Base-by-base conservation (phyloP, 305 asterid genomes). In the Fraxinus floribunda region DNA sequence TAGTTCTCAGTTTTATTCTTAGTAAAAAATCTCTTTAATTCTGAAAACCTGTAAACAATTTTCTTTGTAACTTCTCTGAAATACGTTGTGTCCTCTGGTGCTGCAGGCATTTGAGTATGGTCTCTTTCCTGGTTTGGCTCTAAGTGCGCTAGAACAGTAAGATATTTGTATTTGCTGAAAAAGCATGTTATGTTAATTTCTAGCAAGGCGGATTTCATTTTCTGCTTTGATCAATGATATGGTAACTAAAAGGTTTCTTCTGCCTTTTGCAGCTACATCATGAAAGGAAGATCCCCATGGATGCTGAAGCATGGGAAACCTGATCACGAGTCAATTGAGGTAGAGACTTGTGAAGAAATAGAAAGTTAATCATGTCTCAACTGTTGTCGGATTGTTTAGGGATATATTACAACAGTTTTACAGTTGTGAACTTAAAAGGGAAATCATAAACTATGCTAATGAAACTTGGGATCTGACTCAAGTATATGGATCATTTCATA, bases 91-190 rank as follows among this genome's bases (percentile, higher is more conserved):
- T 79, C 68, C 78, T 38, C 46, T 60, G 22, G 75, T 79, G 60
- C 82, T 89, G 85, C 94, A 96, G 99, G 98, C 97, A 86, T 96
- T 96, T 83, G 94, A 96, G 60, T 91, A 91, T 85, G 99, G 99
- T 36, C 97, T 96, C 44, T 88, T 88, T 77, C 95, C 98, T 85
- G 99, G 99, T 77, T 82, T 96, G 88, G 97, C 91, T 80, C 86
- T 96, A 77, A 91, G 97, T 86, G 98, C 90, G 39, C 29, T 94
- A 75, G 98, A 96, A 90, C 94, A 89, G 99, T 96, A 94, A 90
- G 98, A 82, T 80, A 39, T 76, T 60, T 44, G 6, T 24, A 73
- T 80, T 80, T 80, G 62, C 82, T 78, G 73, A 62, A 60, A 83
- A 80, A 76, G 16, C 73, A 49, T 36, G 15, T 55, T 77, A 68